Evolutionary conservation across 164 flowering plant genomes (phyloP).

Genomic region (Berberis thunbergii): DNA sequence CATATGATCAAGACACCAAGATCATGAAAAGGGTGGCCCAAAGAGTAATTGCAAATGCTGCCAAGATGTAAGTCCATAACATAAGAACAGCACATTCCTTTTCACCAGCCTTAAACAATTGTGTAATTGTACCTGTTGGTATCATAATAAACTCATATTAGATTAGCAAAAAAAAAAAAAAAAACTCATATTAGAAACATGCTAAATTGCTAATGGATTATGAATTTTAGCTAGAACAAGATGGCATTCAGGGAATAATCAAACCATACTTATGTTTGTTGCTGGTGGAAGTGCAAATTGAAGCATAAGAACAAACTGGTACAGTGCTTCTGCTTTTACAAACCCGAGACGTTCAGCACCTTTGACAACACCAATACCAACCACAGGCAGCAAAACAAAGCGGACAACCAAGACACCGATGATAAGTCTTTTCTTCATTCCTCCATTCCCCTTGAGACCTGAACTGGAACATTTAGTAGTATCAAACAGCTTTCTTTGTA

Average conservation of each 20-base stretch:
- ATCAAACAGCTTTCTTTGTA: background rate
- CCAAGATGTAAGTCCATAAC: background rate
- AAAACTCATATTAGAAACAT: background rate
- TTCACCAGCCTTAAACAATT: too few species aligned
- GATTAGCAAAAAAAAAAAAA: too few species aligned
- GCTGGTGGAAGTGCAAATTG: too few species aligned
- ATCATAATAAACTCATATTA: background rate
- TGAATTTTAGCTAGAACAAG: background rate
- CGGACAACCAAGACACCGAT: conserved; percentile 42
- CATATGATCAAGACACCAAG: too few species aligned
- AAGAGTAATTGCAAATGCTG: background rate
- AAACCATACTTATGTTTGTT: too few species aligned
- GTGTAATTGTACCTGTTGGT: background rate
- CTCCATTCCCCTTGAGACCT: conserved; percentile 39
- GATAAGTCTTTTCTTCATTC: conserved; percentile 20
- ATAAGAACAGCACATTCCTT: too few species aligned
- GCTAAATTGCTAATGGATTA: background rate
- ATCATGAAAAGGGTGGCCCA: background rate
- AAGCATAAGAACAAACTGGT: too few species aligned
- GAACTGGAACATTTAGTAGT: conserved; percentile 3
- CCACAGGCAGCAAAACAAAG: conserved; percentile 23
- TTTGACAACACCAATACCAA: conserved; percentile 22
- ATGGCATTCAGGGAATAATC: conserved; percentile 15
- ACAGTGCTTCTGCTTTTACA: conserved; percentile 30
- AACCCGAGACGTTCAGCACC: conserved; percentile 38